Percentiles rank a stretch among this genome's conserved stretches.
Conservation (phyloP, 129 eudicot species). For the Scalesia atractyloides region DNA sequence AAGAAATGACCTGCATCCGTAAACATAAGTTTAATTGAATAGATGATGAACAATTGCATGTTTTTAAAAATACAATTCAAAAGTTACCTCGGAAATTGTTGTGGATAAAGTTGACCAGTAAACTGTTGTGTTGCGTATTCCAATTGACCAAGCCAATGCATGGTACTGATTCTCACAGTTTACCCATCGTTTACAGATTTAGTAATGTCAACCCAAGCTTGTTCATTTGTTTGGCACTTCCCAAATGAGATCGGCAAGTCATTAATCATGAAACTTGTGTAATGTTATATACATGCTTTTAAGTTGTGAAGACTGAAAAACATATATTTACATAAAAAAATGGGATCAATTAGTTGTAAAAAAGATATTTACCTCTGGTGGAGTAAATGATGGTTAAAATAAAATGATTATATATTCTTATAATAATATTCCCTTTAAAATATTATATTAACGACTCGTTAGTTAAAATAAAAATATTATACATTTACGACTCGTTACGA, state of each 20-base stretch:
- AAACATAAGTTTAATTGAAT: too few species aligned
- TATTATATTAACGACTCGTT: too few species aligned
- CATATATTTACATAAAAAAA: conserved; percentile 4
- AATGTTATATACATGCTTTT: not conserved
- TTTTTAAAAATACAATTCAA: not conserved
- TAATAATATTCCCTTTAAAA: too few species aligned
- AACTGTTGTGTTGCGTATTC: conserved; percentile 50
- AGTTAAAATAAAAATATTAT: too few species aligned
- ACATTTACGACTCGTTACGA: too few species aligned
- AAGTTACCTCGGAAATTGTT: conserved; percentile 69
- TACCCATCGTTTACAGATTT: conserved; percentile 62
- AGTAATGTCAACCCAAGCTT: conserved; percentile 83
- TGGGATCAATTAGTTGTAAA: not conserved
- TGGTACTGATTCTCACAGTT: conserved; percentile 73
- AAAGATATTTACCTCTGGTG: conserved; percentile 69
- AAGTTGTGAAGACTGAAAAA: not conserved
- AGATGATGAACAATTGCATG: not conserved
- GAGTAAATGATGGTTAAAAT: too few species aligned
- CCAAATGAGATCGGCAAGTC: conserved; percentile 66
- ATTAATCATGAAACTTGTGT: not conserved
- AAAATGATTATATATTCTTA: too few species aligned
- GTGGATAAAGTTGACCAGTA: conserved; percentile 79
- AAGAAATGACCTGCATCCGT: too few species aligned
- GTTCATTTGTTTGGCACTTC: conserved; percentile 78
- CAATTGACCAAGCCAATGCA: conserved; percentile 98